A percentile compares a stretch with the other conserved stretches of the same genome.
Conservation (phyloP, 805 yeast species). For the Yamadazyma paraphyllophila region DNA sequence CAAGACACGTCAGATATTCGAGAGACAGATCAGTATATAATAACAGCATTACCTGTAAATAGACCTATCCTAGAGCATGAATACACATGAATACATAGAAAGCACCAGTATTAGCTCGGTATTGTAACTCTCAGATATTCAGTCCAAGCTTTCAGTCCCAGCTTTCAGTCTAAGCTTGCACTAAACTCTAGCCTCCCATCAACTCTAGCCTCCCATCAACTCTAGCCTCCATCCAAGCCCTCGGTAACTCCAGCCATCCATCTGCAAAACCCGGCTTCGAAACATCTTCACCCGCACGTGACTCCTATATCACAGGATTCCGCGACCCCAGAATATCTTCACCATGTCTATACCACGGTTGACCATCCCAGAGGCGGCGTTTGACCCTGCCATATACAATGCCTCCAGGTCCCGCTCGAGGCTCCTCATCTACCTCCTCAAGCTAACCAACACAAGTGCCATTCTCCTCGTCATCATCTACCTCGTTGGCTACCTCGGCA, state of each 20-base stretch:
- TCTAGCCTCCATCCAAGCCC: too few species aligned
- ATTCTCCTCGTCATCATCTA: constrained; percentile 27
- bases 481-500: constrained; percentile 28
- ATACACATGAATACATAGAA: too few species aligned
- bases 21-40: background rate
- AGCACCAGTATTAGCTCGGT: too few species aligned
- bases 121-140: too few species aligned
- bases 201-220: too few species aligned
- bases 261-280: too few species aligned
- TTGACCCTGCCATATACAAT: constrained; percentile 27
- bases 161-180: too few species aligned
- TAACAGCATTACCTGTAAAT: background rate
- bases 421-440: constrained; percentile 25
- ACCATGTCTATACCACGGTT: constrained; percentile 14
- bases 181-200: background rate
- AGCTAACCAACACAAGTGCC: constrained; percentile 36
- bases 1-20: too few species aligned
- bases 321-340: background rate
- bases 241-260: too few species aligned
- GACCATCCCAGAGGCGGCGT: constrained; percentile 42
- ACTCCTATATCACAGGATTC: background rate
- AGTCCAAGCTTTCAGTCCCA: too few species aligned
- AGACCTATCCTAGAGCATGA: background rate
- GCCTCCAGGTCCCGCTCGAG: constrained; percentile 20
- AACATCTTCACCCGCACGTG: too few species aligned